Base-by-base conservation (phyloP, 2,329 filamentous ascomycete genomes). In the Fusarium falciforme region DNA sequence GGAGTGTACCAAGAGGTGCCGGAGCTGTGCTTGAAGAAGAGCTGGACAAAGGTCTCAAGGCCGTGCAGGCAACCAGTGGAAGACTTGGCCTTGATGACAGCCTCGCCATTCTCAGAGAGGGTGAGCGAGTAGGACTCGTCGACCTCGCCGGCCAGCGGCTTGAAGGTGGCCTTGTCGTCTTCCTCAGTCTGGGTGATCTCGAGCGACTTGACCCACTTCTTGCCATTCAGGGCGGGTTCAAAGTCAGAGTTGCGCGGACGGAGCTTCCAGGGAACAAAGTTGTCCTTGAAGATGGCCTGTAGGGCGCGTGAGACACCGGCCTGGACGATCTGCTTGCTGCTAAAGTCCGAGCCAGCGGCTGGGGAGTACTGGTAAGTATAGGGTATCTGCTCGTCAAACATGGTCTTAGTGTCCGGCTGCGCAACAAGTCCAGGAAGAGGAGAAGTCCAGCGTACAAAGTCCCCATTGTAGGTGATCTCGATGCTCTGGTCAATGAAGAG, bases 251-350 rank as follows among this genome's bases (percentile, higher is more conserved):
- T 87, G 36, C 92, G 89, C 27, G 89, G 87, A 72, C 93, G 88
- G 64, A 96, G 89, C 83, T 92, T 94, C 93, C 93, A 96, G 0
- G 94, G 94, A 17, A 94, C 88, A 71, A 95, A 91, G 75, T 89
- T 90, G 67, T 92, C 85, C 29, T 88, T 83, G 82, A 95, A 93
- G 65, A 96, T 90, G 66, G 87, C 89, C 27, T 87, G 82, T 72
- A 91, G 84, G 11, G 92, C 87, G 55, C 92, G 88, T n/a, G 87
- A 85, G 22, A 92, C 83, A 33, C 85, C 90, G 29, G 84, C 87
- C 74, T 86, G 84, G 59, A 92, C 88, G 29, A 92, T 86, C 20
- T 88, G 83, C 75, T 85, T 84, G 82, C 87, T 89, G 76, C 78
- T 84, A 69, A 88, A 84, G 20, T 82, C 79, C 61, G 81, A 64